Evolutionary conservation across 1,284 basidiomycete genomes (phyloP), one percentile per base, ranked within the genome.

Genomic region (Porogramme epimiltina): DNA sequence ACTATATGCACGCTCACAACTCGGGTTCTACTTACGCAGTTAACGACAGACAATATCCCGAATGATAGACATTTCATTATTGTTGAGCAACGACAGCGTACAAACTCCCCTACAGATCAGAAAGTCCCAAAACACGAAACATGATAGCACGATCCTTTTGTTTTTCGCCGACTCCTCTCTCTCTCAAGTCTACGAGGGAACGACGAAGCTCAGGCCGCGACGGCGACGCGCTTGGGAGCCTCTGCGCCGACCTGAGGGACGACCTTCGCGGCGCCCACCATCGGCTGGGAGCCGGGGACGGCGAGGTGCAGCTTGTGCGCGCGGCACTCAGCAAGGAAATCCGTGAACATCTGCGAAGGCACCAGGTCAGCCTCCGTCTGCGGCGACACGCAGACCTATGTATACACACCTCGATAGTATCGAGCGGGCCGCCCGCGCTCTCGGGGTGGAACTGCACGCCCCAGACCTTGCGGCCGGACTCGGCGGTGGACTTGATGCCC

Each of bases 371-470:
- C 33, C 49, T 16, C 28, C 28, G 28, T 15, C 9, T 15, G 28
- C 28, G 28, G 9, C 8, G 15, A 8, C 13, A n/a, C 42, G 25
- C 8, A 24, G 18, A 46, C 15, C 28, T 8, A 8, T 8, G 9
- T 8, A 31, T 15, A 50, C 19, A 40, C 55, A 92, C 91, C 81
- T 93, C 91, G 57, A 95, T 95, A 3, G 94, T 96, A 68, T 96
- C 94, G 47, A 95, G 79, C 42, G 94, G 94, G 15, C 93, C 93
- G 47, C 94, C 94, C 26, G 92, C 89, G 55, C 90, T 92, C 71
- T 97, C 95, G 19, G 94, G 94, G 71, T 97, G 95, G 85, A 97
- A 98, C 68, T 98, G 94, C 18, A 95, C 93, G 60, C 95, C 95
- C 93, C 93, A 97, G 26, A 98, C 81, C 60, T 85, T 87, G 73